phyloP scores from a whole-genome alignment of 2,329 filamentous ascomycete species.

The Pseudocercospora crystallina region DNA sequence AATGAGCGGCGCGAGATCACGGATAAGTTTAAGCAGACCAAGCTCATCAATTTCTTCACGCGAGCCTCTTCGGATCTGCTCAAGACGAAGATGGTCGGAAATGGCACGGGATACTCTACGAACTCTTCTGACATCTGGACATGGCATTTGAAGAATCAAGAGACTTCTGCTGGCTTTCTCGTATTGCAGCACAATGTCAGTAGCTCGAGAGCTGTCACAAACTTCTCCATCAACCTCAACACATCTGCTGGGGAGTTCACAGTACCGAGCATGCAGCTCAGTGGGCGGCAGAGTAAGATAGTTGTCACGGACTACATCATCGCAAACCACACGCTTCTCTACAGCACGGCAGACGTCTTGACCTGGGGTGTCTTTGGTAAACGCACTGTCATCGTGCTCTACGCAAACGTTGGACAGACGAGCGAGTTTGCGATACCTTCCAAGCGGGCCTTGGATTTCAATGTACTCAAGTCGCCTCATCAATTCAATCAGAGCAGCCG shows the following conservation, averaged over 20 bases:
- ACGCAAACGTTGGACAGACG: slow-evolving; percentile 19
- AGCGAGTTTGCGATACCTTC: slow-evolving; percentile 19
- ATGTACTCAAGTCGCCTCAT: slow-evolving; percentile 4
- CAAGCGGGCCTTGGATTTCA: too few species aligned
- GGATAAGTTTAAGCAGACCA: slow-evolving; percentile 64
- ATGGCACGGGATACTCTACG: slow-evolving; percentile 49
- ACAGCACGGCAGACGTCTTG: slow-evolving; percentile 57
- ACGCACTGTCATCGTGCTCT: slow-evolving; percentile 10
- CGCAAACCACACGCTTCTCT: slow-evolving; percentile 43
- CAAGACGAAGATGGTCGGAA: slow-evolving; percentile 53
- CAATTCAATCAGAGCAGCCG: slow-evolving; percentile 6
- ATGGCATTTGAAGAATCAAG: slow-evolving; percentile 59
- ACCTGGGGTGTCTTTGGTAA: slow-evolving; percentile 44
- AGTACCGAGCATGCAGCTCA: slow-evolving; percentile 57
- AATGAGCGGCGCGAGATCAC: slow-evolving; percentile 59
- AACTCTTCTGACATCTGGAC: slow-evolving; percentile 52
- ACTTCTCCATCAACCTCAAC: slow-evolving; percentile 50
- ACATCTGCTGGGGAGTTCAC: slow-evolving; percentile 58
- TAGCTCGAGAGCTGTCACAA: slow-evolving; percentile 51
- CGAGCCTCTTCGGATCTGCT: slow-evolving; percentile 58
- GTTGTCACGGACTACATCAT: slow-evolving; percentile 57
- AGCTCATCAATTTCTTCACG: slow-evolving; percentile 61
- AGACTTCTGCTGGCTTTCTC: slow-evolving; percentile 61
- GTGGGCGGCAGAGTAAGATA: slow-evolving; percentile 64
- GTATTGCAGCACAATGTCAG: slow-evolving; percentile 57